Evolutionary conservation across 495 filamentous ascomycete genomes (phyloP), one percentile per base, ranked within the genome.

Genomic region (Aspergillus kassunensis): DNA sequence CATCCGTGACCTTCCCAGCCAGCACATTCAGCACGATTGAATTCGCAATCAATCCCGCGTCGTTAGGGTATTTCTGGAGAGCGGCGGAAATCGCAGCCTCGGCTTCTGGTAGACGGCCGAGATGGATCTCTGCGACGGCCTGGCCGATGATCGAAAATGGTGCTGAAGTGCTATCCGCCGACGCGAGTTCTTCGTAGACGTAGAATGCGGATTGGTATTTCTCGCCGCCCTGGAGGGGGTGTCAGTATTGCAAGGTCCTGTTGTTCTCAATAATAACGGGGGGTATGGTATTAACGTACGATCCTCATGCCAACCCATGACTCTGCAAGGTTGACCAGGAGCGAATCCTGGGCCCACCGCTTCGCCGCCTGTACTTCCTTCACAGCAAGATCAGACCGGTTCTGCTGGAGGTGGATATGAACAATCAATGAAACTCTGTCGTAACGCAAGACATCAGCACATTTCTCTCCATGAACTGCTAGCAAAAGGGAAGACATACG

Each of bases 151-250:
- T 81, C 21, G 78, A 79, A 29, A 76, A 64, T 21, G 80, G 77
- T 31, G 82, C 79, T 43, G 80, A 71, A 1, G 87, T 82, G 44
- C 86, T 81, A 15, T 89, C 86, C 19, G 87, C 83, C 67, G 95
- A 87, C 18, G 93, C 93, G 33, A 98, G 83, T 69, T 98, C 93
- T 71, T 97, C 92, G 64, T 90, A 98, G 58, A 98, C 91, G 79
- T 98, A 98, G 74, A 93, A 98, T 30, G 92, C 87, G 58, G 90
- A 87, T 68, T 97, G 93, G 75, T 97, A 98, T 68, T 88, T 91
- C 55, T 97, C 92, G 54, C 90, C 91, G 62, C 93, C 93, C 89
- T 95, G 44, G 36, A 50, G 4, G 30, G 4, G 43, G 0, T 13
- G 13, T 34, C 18, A 34, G 16, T 20, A 23, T 2, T 15, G 18